These are phyloP conservation scores for Whalleya microplaca DNA, from an alignment of 2,329 filamentous ascomycete genomes.

Conservation along the genomic window DNA sequence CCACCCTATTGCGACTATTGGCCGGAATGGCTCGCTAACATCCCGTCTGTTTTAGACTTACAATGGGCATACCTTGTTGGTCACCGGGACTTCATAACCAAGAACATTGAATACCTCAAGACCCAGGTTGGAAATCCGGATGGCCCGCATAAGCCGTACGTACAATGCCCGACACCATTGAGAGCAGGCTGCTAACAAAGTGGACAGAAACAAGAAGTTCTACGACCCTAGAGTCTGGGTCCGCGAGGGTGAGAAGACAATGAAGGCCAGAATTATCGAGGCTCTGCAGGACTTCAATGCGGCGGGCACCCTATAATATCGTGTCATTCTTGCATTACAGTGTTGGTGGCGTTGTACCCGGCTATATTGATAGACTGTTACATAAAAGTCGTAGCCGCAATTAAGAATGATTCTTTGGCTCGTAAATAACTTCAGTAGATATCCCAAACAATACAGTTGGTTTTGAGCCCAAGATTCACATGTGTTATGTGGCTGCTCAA, in stretches of 20 bases:
- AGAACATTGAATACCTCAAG: constrained; percentile 93
- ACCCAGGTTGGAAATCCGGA: constrained; percentile 93
- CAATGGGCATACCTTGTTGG: constrained; percentile 92
- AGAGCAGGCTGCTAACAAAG: neutral
- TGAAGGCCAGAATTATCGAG: constrained; percentile 78
- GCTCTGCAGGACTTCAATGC: constrained; percentile 93
- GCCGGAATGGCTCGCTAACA: neutral
- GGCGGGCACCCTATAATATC: constrained; percentile 40
- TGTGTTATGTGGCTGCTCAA: no score
- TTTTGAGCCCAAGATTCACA: no score
- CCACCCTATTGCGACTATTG: neutral
- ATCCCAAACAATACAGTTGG: neutral
- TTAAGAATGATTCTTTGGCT: neutral
- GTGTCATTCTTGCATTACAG: neutral
- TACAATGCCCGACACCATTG: neutral
- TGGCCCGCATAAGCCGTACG: constrained; percentile 82
- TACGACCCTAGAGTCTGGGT: constrained; percentile 93
- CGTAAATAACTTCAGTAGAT: neutral
- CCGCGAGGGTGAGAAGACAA: constrained; percentile 95
- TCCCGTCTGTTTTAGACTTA: constrained; percentile 60
- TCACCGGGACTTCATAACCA: constrained; percentile 91
- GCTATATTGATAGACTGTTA: neutral
- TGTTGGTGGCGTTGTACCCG: neutral
- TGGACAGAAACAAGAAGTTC: constrained; percentile 82
- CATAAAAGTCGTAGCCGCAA: neutral